Conservation (phyloP, 176 grass and related monocot species). For the Alloteropsis semialata region DNA sequence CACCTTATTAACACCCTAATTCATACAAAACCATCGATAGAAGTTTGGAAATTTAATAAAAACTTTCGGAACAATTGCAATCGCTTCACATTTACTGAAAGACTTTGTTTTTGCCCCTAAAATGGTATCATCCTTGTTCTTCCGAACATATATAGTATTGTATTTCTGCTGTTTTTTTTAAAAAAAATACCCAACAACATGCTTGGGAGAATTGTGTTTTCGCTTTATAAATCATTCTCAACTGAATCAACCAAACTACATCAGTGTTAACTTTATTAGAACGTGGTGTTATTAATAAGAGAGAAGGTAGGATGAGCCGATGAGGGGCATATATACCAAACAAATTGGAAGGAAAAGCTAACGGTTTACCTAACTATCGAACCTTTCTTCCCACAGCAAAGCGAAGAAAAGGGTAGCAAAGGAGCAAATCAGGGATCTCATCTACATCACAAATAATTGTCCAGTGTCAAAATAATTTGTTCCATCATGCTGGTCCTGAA, state of each 20-base stretch:
- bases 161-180: neutral
- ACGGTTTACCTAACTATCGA: neutral
- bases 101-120: neutral
- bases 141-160: neutral
- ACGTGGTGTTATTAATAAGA: too few species aligned
- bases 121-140: neutral
- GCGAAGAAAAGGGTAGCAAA: neutral
- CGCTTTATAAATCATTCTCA: neutral
- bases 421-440: neutral
- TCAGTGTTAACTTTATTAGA: neutral
- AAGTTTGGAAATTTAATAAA: neutral
- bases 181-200: neutral
- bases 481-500: neutral
- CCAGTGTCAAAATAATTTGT: too few species aligned
- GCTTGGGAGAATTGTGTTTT: neutral
- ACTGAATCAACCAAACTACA: neutral
- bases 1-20: neutral
- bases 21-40: neutral
- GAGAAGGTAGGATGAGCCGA: too few species aligned
- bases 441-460: neutral
- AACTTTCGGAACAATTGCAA: neutral
- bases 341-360: neutral
- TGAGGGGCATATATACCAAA: neutral
- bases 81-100: neutral
- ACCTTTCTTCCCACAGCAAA: neutral